Percentiles rank a stretch among this genome's conserved stretches.
phyloP scores from a whole-genome alignment of 2,329 filamentous ascomycete species.

The Zymoseptoria tritici region DNA sequence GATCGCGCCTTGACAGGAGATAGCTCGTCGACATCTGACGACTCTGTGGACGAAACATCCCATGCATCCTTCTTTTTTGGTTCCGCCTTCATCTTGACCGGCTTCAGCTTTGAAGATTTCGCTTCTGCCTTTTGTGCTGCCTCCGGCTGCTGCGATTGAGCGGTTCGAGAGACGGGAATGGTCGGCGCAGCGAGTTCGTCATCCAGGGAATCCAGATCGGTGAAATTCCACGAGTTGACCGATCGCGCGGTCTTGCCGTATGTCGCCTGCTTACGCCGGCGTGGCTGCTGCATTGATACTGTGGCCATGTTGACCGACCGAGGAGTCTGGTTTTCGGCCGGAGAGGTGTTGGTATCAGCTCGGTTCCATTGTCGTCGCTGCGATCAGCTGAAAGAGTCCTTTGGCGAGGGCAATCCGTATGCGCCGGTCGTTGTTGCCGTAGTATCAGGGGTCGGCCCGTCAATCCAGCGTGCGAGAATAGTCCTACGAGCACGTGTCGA shows the following conservation, averaged over 20 bases:
- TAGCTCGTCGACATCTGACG: slow-evolving; percentile 26
- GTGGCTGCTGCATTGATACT: slow-evolving; percentile 8
- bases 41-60: slow-evolving; percentile 33
- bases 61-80: slow-evolving; percentile 28
- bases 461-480: neutral
- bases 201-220: slow-evolving; percentile 10
- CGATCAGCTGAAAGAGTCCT: neutral
- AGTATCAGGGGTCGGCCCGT: neutral
- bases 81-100: slow-evolving; percentile 1
- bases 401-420: neutral
- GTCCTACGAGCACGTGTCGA: neutral
- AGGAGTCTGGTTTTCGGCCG: neutral
- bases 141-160: slow-evolving; percentile 1
- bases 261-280: slow-evolving; percentile 19
- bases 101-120: slow-evolving; percentile 1
- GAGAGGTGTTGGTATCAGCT: neutral
- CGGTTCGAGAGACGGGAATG: neutral
- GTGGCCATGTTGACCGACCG: slow-evolving; percentile 9
- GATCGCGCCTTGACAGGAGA: slow-evolving; percentile 12
- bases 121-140: slow-evolving; percentile 10
- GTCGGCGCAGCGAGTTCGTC: slow-evolving; percentile 8
- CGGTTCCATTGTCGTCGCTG: neutral
- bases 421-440: neutral
- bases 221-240: slow-evolving; percentile 13
- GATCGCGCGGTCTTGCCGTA: slow-evolving; percentile 19